Evolutionary conservation across 345 rosid species (phyloP).

Genomic region (Microthlaspi erraticum): DNA sequence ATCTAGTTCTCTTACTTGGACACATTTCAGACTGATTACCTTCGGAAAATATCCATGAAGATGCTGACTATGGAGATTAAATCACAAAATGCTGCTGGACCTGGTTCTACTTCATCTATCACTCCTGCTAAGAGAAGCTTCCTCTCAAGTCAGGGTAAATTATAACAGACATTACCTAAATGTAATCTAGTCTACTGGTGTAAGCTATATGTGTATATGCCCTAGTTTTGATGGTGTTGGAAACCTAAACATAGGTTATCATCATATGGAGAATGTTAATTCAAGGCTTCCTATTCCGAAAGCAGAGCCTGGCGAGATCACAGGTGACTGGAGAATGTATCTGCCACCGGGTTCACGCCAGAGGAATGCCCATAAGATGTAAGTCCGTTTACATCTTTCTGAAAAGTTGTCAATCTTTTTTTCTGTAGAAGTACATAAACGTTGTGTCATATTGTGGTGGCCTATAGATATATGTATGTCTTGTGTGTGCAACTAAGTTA

Average conservation of each 20-base stretch:
- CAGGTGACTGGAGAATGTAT: constrained; percentile 60
- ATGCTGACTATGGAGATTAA: constrained; percentile 67
- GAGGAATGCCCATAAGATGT: constrained; percentile 56
- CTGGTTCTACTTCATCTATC: constrained; percentile 43
- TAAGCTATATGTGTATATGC: constrained; percentile 1
- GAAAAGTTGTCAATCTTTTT: constrained; percentile 2
- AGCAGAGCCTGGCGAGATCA: neutral
- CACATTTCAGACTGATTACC: constrained; percentile 50
- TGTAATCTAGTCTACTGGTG: neutral
- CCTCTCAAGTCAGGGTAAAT: constrained; percentile 49
- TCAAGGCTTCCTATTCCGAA: neutral
- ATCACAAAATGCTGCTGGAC: constrained; percentile 49
- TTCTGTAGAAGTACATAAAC: neutral
- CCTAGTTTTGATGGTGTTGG: too few relatives aligned
- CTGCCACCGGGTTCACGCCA: constrained; percentile 51
- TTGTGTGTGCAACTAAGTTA: neutral
- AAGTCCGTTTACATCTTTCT: constrained; percentile 10
- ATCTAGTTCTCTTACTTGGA: constrained; percentile 38
- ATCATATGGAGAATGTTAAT: neutral
- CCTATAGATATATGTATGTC: too few relatives aligned
- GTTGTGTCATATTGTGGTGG: neutral
- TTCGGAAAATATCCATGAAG: constrained; percentile 66
- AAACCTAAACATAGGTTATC: neutral
- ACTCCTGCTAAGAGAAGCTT: constrained; percentile 43
- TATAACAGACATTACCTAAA: neutral